Evolutionary conservation across 176 grass and related monocot species (phyloP), one percentile per base, ranked within the genome.

Genomic region (Paspalum vaginatum): DNA sequence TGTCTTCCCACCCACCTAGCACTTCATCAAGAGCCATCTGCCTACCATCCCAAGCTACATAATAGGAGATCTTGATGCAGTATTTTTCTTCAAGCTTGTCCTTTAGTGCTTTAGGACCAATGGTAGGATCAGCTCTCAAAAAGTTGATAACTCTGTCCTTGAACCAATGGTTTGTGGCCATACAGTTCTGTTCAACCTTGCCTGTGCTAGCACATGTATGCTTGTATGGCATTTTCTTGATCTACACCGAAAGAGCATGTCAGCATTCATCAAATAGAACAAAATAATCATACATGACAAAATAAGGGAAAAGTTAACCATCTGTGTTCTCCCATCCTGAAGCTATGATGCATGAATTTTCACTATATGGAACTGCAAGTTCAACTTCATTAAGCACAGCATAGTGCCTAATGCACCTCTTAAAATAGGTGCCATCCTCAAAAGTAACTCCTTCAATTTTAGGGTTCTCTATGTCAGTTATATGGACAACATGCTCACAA

Each of bases 391-490:
- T 51, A 8, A 71, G 24, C 8, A 71, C 14, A 7, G 24, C 46
- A 71, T 71, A 51, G 0, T 71, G 68, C 7, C 24, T 71, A 27
- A 70, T 70, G 24, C 68, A 70, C 2, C 22, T 76, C 22, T 27
- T 76, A 6, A 76, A 76, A 5, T 0, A 7, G 0, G 7, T 0
- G 3, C 14, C 14, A 76, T 61, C 56, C 2, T 76, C 22, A 61
- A 61, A 76, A 25, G 22, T 61, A 45, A 48, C 56, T 18, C 74
- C 56, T 45, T 26, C 74, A 11, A 76, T 76, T 1, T 17, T 75
- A 24, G 40, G 54, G 2, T 76, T 46, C 0, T 73, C 70, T 40
- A 76, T 2, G n/a, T 61, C 54, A 10, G 73, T 76, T 16, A 76
- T n/a, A 64, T 70, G 46, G 0, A 7, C 1, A 8, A 50, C 1